These are phyloP conservation scores for Hypoxylon sp. DNA, from an alignment of 2,329 filamentous ascomycete genomes.

Conservation along the genomic window DNA sequence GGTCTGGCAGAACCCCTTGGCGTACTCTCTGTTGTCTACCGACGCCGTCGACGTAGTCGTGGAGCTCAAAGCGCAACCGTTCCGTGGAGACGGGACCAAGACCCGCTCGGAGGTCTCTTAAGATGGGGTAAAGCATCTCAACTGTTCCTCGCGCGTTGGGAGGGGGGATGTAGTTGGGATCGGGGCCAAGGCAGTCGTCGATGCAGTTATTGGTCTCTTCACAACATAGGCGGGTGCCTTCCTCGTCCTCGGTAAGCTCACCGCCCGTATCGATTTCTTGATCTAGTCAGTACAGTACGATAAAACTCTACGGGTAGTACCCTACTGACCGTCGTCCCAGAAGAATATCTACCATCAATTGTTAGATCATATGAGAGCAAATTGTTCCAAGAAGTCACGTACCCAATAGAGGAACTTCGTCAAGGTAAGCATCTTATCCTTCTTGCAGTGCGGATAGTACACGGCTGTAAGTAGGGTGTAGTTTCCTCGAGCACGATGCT, in stretches of 20 bases:
- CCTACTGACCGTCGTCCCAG: conserved; percentile 45
- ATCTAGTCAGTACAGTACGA: neutral
- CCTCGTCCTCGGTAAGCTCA: conserved; percentile 46
- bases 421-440: conserved; percentile 46
- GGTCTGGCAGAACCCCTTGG: conserved; percentile 44
- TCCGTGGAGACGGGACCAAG: conserved; percentile 41
- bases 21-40: conserved; percentile 46
- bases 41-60: conserved; percentile 48
- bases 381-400: neutral
- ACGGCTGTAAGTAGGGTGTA: conserved; percentile 46
- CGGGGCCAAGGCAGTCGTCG: conserved; percentile 45
- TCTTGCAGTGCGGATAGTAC: conserved; percentile 48
- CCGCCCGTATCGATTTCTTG: conserved; percentile 49
- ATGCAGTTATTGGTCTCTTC: conserved; percentile 45
- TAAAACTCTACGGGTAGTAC: neutral
- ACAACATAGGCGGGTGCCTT: conserved; percentile 43
- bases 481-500: conserved; percentile 46
- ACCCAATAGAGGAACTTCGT: conserved; percentile 49
- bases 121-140: conserved; percentile 48
- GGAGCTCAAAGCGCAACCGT: conserved; percentile 44
- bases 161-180: conserved; percentile 43
- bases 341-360: conserved; percentile 43
- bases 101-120: conserved; percentile 43
- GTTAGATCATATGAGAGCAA: conserved; percentile 13
- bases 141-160: conserved; percentile 40